Base-by-base conservation (phyloP, 1,284 basidiomycete species). In the Ustilago hordei region DNA sequence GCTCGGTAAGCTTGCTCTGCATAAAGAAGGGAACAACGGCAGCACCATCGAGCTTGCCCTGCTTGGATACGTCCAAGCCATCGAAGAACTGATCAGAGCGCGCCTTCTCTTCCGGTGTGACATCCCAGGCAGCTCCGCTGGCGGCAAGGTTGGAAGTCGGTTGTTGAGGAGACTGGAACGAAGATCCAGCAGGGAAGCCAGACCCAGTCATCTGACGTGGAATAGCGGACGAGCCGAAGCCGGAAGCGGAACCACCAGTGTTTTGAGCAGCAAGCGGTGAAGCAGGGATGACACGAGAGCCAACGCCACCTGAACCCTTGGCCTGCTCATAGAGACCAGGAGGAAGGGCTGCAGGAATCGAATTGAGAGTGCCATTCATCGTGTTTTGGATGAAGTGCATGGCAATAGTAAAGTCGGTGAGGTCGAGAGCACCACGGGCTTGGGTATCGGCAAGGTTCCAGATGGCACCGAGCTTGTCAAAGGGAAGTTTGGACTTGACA, bases 391-490 rank as follows among this genome's bases (percentile, higher is more conserved):
- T 96, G 83, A 95, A 90, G 69, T 87, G 84, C 97, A 99, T 98
- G 59, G 93, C 97, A 83, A 99, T 91, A 75, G 93, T 92, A 85
- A 99, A 99, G 87, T 99, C 97, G 50, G 93, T 90, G 28, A 91
- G 89, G 85, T 99, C 97, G 69, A 99, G 91, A 3, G 90, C 89
- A 47, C 97, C 97, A 69, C 97, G 91, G 78, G 93, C 91, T 86
- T 95, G 93, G 0, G 95, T 96, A 87, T 99, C 97, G 19, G 96
- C 93, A 39, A 99, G 90, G 78, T 91, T 92, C 96, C 97, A 99
- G 87, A 99, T 97, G 85, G 94, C 93, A 45, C 93, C 92, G 34
- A 99, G 90, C 83, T 93, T 93, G 64, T 97, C 95, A 79, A 93
- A 92, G 3, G 92, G 89, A 45, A 99, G 90, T 83, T 94, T 93